Percentiles rank a stretch among this genome's conserved stretches.
Conservation (phyloP, 306 rosid genomes). For the Fragaria ananassa region DNA sequence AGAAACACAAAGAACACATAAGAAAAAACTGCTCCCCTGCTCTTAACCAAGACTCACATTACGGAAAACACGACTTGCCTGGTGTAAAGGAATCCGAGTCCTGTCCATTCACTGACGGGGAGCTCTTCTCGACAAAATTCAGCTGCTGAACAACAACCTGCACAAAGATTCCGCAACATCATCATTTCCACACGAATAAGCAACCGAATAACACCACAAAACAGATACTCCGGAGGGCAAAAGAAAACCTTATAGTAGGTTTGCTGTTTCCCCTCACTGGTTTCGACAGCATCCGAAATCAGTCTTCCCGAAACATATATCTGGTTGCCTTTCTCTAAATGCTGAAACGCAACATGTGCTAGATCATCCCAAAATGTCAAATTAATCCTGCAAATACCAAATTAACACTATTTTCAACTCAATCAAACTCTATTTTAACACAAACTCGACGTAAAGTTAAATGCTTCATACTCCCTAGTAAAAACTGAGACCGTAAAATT, state of each 20-base stretch:
- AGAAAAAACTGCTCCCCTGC: constrained; percentile 7
- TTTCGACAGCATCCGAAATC: constrained; percentile 65
- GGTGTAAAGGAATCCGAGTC: constrained; percentile 42
- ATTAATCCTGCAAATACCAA: constrained; percentile 44
- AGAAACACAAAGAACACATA: constrained; percentile 13
- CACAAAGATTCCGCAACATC: constrained; percentile 7
- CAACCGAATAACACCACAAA: neutral
- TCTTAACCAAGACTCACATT: constrained; percentile 7
- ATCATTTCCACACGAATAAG: constrained; percentile 13
- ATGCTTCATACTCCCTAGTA: neutral
- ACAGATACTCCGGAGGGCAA: neutral
- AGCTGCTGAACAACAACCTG: constrained; percentile 85
- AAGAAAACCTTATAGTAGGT: constrained; percentile 76
- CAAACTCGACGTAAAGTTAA: neutral
- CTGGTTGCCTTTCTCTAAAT: constrained; percentile 70
- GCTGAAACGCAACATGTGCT: constrained; percentile 72
- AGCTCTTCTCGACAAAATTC: constrained; percentile 67
- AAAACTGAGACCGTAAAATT: neutral
- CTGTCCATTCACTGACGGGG: constrained; percentile 35
- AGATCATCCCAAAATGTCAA: constrained; percentile 91
- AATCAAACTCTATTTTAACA: neutral
- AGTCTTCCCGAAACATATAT: constrained; percentile 79
- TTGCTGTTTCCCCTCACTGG: constrained; percentile 66
- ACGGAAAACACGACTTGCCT: constrained; percentile 39
- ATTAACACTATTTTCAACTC: too few relatives aligned